Evolutionary conservation across 2,329 filamentous ascomycete genomes (phyloP).

Genomic region (Seiridium unicorne): DNA sequence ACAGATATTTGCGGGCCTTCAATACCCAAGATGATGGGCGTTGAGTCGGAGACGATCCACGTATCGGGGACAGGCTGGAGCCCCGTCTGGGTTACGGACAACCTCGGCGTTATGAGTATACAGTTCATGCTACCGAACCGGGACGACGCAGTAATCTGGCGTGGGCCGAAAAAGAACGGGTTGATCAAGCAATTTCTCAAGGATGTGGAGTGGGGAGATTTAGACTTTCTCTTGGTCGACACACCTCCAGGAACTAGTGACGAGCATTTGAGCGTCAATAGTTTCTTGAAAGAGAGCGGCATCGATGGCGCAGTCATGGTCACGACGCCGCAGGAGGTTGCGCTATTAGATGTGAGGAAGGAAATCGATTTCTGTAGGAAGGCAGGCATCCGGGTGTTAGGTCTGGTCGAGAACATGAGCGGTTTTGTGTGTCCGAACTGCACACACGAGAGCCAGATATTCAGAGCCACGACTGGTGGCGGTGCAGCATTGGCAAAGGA

Average conservation of each 20-base stretch:
- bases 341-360: constrained; percentile 88
- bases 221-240: constrained; percentile 92
- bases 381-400: constrained; percentile 83
- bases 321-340: constrained; percentile 93
- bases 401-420: constrained; percentile 96
- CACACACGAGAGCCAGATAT: constrained; percentile 79
- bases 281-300: constrained; percentile 84
- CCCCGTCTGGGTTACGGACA: constrained; percentile 93
- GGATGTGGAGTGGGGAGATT: constrained; percentile 95
- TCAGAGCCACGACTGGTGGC: constrained; percentile 87
- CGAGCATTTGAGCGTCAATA: constrained; percentile 92
- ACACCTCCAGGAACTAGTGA: constrained; percentile 94
- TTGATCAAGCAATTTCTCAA: constrained; percentile 97
- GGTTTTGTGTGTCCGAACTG: constrained; percentile 96
- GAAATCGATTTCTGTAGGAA: constrained; percentile 98
- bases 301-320: constrained; percentile 93
- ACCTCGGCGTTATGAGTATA: constrained; percentile 93
- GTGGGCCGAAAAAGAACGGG: constrained; percentile 97
- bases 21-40: constrained; percentile 99
- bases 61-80: constrained; percentile 87
- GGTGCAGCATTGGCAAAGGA: constrained; percentile 78
- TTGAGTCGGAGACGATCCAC: constrained; percentile 91
- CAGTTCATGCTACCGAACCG: constrained; percentile 96
- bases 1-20: constrained; percentile 95
- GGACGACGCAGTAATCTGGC: constrained; percentile 96